A percentile compares a stretch with the other conserved stretches of the same genome.
Conservation (phyloP, 2,329 filamentous ascomycete genomes). For the Cercospora sp. region DNA sequence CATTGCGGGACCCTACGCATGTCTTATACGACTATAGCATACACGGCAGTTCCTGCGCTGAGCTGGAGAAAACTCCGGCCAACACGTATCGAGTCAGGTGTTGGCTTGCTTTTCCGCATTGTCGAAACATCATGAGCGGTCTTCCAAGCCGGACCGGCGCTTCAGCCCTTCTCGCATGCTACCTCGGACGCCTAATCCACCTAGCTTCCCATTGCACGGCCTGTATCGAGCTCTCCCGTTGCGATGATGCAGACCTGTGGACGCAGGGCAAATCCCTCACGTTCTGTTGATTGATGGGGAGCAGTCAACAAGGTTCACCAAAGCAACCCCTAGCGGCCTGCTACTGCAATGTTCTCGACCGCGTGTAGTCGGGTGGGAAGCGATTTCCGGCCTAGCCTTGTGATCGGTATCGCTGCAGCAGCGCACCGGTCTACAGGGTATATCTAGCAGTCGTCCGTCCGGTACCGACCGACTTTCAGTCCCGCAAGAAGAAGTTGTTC, state of each 20-base stretch:
- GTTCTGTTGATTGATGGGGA: background rate
- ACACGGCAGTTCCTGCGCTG: background rate
- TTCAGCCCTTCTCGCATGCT: background rate
- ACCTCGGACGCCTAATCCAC: background rate
- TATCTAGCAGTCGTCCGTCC: background rate
- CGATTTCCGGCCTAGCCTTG: background rate
- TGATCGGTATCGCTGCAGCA: background rate
- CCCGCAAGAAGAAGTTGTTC: background rate
- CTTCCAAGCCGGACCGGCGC: background rate
- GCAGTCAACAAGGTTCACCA: background rate
- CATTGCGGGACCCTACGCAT: background rate
- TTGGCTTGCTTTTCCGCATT: background rate
- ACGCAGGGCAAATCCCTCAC: background rate
- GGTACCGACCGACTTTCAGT: background rate
- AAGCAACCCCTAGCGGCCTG: background rate
- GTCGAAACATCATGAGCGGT: background rate
- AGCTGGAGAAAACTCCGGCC: slow-evolving; percentile 1
- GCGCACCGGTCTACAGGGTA: background rate
- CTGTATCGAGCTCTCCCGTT: background rate
- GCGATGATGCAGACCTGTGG: background rate
- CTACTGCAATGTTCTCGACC: slow-evolving; percentile 1
- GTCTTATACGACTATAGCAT: background rate
- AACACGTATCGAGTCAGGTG: background rate
- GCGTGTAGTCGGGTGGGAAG: background rate
- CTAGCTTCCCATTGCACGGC: background rate